Conservation (phyloP, 352 stramenopile genomes). For the Pythium scleroteichum region DNA sequence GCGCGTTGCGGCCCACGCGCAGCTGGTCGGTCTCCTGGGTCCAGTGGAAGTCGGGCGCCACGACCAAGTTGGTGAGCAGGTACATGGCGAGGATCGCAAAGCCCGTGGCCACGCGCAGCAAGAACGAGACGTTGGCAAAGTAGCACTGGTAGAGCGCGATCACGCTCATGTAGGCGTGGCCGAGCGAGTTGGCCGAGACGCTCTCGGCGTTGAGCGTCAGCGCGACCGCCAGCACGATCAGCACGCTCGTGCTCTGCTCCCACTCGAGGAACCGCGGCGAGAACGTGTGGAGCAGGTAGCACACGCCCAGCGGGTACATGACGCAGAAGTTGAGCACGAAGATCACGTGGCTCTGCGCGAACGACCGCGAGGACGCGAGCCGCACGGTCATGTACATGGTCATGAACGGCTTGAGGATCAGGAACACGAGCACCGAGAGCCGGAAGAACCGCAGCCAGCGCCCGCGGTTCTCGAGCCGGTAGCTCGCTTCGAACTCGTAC, state of each 20-base stretch:
- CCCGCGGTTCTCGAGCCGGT: slow-evolving; percentile 63
- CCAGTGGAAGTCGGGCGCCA: slow-evolving; percentile 47
- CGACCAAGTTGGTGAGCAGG: slow-evolving; percentile 57
- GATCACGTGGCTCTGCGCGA: slow-evolving; percentile 60
- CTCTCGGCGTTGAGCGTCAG: slow-evolving; percentile 68
- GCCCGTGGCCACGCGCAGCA: slow-evolving; percentile 55
- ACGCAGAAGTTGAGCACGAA: slow-evolving; percentile 80
- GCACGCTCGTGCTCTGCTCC: slow-evolving; percentile 54
- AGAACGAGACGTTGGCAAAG: slow-evolving; percentile 78
- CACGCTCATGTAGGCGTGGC: slow-evolving; percentile 78
- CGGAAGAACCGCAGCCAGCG: slow-evolving; percentile 74
- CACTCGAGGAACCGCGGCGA: slow-evolving; percentile 60
- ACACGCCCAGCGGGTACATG: slow-evolving; percentile 65
- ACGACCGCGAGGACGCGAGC: slow-evolving; percentile 45
- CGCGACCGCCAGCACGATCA: slow-evolving; percentile 56
- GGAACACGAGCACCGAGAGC: slow-evolving; percentile 62
- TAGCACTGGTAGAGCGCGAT: slow-evolving; percentile 84
- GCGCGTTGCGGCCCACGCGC: slow-evolving; percentile 58
- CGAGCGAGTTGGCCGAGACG: slow-evolving; percentile 63
- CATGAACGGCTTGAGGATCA: slow-evolving; percentile 74
- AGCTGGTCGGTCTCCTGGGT: slow-evolving; percentile 47
- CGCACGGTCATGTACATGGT: slow-evolving; percentile 70
- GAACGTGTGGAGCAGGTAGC: slow-evolving; percentile 71
- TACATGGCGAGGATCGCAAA: slow-evolving; percentile 70
- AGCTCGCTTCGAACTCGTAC: slow-evolving; percentile 73